A percentile compares a stretch with the other conserved stretches of the same genome.
phyloP scores from a whole-genome alignment of 345 rosid species.

The Eucalyptus paniculata region DNA sequence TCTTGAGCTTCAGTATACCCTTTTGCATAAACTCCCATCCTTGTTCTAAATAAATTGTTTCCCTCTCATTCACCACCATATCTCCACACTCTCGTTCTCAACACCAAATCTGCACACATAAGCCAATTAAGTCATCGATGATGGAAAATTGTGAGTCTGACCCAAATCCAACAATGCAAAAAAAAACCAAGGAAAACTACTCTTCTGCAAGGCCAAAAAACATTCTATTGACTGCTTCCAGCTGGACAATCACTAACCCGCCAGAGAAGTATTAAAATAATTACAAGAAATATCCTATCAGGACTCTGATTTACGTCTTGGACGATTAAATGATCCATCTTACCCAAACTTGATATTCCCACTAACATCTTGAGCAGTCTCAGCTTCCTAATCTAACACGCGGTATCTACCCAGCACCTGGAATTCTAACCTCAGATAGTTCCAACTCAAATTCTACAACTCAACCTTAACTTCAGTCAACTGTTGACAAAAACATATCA shows the following conservation, averaged over 20 bases:
- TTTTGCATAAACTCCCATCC: slow-evolving; percentile 65
- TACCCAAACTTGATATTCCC: neutral
- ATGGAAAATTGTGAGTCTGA: neutral
- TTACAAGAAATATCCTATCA: neutral
- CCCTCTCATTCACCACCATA: slow-evolving; percentile 16
- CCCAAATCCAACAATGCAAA: neutral
- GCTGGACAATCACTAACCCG: neutral
- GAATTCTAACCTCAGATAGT: neutral
- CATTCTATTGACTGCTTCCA: neutral
- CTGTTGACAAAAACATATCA: neutral
- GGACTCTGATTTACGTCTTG: neutral
- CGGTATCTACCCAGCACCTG: neutral
- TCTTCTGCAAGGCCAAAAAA: neutral
- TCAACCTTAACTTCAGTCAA: neutral
- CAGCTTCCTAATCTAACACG: neutral
- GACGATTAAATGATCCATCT: neutral
- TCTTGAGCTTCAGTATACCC: slow-evolving; percentile 51
- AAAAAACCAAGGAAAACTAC: neutral
- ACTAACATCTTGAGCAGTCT: neutral
- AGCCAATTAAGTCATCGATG: neutral
- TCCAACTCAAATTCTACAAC: neutral
- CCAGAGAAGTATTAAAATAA: neutral
- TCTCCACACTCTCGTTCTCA: neutral
- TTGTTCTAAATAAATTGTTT: slow-evolving; percentile 33
- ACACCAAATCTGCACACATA: neutral